Evolutionary conservation across 345 rosid genomes (phyloP), one percentile per base, ranked within the genome.

Genomic region (Lepidium sativum): DNA sequence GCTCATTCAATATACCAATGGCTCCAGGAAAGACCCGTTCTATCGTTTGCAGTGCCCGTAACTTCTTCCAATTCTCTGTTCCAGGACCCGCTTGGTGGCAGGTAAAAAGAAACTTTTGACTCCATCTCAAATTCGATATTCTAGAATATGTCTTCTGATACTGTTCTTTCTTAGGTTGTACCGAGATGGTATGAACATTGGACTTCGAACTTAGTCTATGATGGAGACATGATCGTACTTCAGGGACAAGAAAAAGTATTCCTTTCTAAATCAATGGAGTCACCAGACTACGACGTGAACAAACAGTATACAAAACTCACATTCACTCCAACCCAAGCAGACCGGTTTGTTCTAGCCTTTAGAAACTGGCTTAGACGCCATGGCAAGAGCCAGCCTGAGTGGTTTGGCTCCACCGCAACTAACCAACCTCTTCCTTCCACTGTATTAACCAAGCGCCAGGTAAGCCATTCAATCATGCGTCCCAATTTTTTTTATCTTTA

Each of bases 81-180:
- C 99, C 99, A 6, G 96, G 99, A 27, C 80, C 95, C 2, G 85
- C 86, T 54, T 94, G 95, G 99, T 94, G 97, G 99, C 99, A 94
- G 88, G 98, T 92, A 62, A 15, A 20, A 14, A 21, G n/a, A 6
- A 31, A 31, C 9, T 17, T 33, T 13, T 15, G 16, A 20, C 12
- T 33, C 42, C 25, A 12, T 55, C 9, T 58, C 21, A 6, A 32
- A 16, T 42, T 20, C 0, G 16, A 8, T 37, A 42, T 58, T 4
- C 6, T 12, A 6, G 27, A 23, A 9, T 17, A 14, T n/a, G 10
- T 77, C 11, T 18, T 49, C 45, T 23, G 34, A 43, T 43, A 9
- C 5, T 47, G 56, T 54, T 45, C 29, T 6, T 14, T 74, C n/a
- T 27, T 77, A 92, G 97, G 83, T 94, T 73, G 79, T 94, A 64